Conservation (phyloP, 2,329 filamentous ascomycete species). For the Phialophora chinensis region DNA sequence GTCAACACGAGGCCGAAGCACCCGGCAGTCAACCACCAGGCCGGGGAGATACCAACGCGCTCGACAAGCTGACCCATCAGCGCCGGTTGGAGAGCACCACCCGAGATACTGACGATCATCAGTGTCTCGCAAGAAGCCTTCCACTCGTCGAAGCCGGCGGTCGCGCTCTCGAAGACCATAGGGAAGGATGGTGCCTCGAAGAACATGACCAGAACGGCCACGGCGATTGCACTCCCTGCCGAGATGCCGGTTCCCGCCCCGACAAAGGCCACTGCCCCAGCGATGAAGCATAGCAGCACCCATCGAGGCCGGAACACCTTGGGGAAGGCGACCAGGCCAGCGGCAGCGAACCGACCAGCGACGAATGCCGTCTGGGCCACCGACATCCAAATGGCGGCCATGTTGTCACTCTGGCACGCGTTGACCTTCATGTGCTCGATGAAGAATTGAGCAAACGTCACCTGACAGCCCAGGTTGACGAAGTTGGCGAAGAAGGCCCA, state of each 20-base stretch:
- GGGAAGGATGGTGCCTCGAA: constrained; percentile 84
- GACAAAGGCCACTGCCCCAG: constrained; percentile 64
- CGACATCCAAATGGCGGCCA: constrained; percentile 72
- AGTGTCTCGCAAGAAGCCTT: constrained; percentile 36
- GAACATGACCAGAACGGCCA: constrained; percentile 74
- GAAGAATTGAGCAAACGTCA: constrained; percentile 65
- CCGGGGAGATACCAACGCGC: constrained; percentile 31
- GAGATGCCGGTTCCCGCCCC: constrained; percentile 56
- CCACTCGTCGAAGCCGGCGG: constrained; percentile 35
- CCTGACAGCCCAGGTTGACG: constrained; percentile 78
- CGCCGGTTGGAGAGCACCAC: constrained; percentile 36
- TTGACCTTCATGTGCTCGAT: constrained; percentile 74
- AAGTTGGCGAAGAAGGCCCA: constrained; percentile 78
- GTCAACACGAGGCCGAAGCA: constrained; percentile 36
- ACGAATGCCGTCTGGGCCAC: constrained; percentile 77
- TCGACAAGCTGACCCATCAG: constrained; percentile 36
- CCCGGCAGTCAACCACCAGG: constrained; percentile 32
- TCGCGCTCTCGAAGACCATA: constrained; percentile 66
- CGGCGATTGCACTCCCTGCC: constrained; percentile 57
- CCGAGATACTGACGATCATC: constrained; percentile 38
- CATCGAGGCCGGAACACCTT: constrained; percentile 69
- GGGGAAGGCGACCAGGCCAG: constrained; percentile 61
- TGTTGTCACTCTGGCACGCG: constrained; percentile 58
- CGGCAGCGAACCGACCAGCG: constrained; percentile 72
- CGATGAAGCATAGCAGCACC: constrained; percentile 72